Evolutionary conservation across 2,329 filamentous ascomycete species (phyloP), one percentile per base, ranked within the genome.

Genomic region (Cercospora nicotianae): DNA sequence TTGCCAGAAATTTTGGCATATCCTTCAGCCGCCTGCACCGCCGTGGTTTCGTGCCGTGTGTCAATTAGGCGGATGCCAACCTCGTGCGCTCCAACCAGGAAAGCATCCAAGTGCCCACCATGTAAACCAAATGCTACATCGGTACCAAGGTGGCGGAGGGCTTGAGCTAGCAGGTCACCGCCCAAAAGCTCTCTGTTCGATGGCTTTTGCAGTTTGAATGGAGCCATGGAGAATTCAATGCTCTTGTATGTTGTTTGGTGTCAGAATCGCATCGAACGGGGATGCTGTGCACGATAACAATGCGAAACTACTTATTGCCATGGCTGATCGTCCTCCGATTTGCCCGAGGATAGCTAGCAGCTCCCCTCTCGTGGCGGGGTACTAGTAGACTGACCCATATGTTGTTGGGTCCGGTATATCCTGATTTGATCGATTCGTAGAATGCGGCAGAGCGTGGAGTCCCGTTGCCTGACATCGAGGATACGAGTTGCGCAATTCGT

Each of bases 101-200:
- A 84, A 13, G 82, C 81, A 74, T 84, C 82, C 1, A 84, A 76
- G 70, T 84, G 82, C 8, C 83, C 82, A 2, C 82, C 83, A 69
- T 84, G 83, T 10, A 84, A 73, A 20, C 82, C 82, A 66, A 84
- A 84, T 1, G 80, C 79, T 18, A 83, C 80, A 18, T 79, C 76
- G 2, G 81, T 79, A 7, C 81, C 82, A 0, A 83, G 73, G 28
- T 80, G 75, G 30, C 79, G 74, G 4, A 84, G 76, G 10, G 76
- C 80, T 74, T 84, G 82, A 0, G 81, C 82, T 2, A 83, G 75
- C 1, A 84, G 76, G 67, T 84, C 83, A 5, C 82, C 82, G 16
- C 82, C 82, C 0, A 80, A 77, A 39, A 83, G 73, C 55, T 83
- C 81, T 59, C 82, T 77, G 31, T 77, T 78, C 5, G 73, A 65